Evolutionary conservation across 306 rosid genomes (phyloP).

Genomic region (Fagus sylvatica): DNA sequence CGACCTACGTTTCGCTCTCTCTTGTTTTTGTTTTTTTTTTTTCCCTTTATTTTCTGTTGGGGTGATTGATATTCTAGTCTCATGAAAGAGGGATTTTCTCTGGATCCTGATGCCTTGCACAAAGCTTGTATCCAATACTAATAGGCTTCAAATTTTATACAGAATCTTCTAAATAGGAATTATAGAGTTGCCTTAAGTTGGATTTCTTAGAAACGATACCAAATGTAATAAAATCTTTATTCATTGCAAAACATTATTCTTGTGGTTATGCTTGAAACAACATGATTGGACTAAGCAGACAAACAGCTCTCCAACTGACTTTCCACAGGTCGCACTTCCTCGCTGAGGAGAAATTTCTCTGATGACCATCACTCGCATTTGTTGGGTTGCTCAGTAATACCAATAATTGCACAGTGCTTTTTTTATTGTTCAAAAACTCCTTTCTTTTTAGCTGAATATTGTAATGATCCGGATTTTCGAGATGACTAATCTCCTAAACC

Average conservation of each 20-base stretch:
- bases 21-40: constrained; percentile 16
- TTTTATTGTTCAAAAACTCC: too few relatives aligned
- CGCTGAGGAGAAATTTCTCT: too few relatives aligned
- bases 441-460: too few relatives aligned
- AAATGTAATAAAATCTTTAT: constrained; percentile 16
- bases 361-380: too few relatives aligned
- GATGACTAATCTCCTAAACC: too few relatives aligned
- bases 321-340: too few relatives aligned
- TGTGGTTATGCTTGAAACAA: neutral
- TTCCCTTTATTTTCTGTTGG: constrained; percentile 19
- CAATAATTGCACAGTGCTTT: too few relatives aligned
- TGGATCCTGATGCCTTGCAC: constrained; percentile 36
- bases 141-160: constrained; percentile 42
- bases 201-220: constrained; percentile 8
- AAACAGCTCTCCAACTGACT: too few relatives aligned
- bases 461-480: too few relatives aligned
- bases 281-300: neutral
- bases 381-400: too few relatives aligned
- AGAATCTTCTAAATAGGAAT: constrained; percentile 47
- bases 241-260: neutral
- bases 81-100: constrained; percentile 33
- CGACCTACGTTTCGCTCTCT: constrained; percentile 14
- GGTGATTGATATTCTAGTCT: constrained; percentile 36
- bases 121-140: constrained; percentile 50
- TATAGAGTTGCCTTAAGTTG: constrained; percentile 35